Evolutionary conservation across 192 early-diverging fungal genomes (phyloP), one percentile per base, ranked within the genome.

Genomic region (Dimargaris verticillata): DNA sequence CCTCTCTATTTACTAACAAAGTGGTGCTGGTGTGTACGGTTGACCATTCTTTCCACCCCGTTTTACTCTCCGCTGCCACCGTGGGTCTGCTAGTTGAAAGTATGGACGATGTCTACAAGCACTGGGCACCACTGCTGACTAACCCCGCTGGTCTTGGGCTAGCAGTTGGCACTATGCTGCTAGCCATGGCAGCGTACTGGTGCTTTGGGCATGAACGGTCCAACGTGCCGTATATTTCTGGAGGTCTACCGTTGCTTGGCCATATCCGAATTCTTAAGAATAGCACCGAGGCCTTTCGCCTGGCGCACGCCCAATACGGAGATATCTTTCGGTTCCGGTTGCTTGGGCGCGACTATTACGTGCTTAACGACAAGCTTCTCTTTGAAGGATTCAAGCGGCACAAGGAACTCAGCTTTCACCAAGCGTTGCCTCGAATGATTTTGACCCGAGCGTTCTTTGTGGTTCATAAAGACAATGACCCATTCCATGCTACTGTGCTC

Each of bases 281-380:
- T 20, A 52, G 20, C 20, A 25, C 25, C 20, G 11, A 12, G 5
- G 11, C 18, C 22, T 52, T 52, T 25, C 20, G 11, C 12, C 20
- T 25, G 51, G 51, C 51, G 11, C 51, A 52, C 24, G 51, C 51
- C 22, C 17, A 26, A 12, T 52, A 24, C 51, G 51, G 51, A 5
- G 51, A 52, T 52, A 26, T 26, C 11, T 52, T 52, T 25, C 17
- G 51, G 51, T 52, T 52, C 22, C 51, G 51, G 20, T 25, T 52
- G 20, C 25, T 13, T 5, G 51, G 51, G 20, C 24, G 24, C n/a
- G 51, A 52, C 2, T 25, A 25, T 5, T 52, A 52, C 22, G 51
- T 52, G 11, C 20, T 52, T 3, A 52, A 52, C 51, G 51, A 25
- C 25, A 52, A 52, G 12, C 22, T 26, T 1, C 11, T 52, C 22